phyloP scores from a whole-genome alignment of 2,329 filamentous ascomycete species.

The Didymella pomorum region DNA sequence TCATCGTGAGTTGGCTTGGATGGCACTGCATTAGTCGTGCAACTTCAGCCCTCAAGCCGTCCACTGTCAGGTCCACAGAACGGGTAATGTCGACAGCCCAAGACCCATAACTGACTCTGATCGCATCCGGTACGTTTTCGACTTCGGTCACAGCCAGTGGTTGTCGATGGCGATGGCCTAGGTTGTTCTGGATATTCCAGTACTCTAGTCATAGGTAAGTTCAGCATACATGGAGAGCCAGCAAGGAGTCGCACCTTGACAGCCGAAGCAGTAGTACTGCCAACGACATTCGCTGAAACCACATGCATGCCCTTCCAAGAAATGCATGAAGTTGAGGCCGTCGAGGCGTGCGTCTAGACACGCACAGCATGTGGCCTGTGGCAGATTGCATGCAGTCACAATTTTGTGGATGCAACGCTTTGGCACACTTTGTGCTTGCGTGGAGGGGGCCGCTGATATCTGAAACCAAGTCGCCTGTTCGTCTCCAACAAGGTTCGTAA shows the following conservation, averaged over 20 bases:
- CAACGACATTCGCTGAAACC: constrained; percentile 6
- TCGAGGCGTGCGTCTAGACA: constrained; percentile 21
- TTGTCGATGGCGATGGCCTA: neutral
- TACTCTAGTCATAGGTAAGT: neutral
- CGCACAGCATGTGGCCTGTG: constrained; percentile 23
- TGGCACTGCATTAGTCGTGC: constrained; percentile 26
- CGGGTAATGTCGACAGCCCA: constrained; percentile 11
- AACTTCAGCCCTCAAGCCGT: constrained; percentile 18
- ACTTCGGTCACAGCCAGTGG: constrained; percentile 2
- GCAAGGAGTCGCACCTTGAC: constrained; percentile 11
- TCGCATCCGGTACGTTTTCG: neutral
- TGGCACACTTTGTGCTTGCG: constrained; percentile 6
- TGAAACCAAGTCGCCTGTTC: neutral
- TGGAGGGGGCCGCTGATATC: neutral
- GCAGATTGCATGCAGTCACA: constrained; percentile 19
- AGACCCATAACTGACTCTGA: constrained; percentile 1
- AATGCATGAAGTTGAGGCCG: constrained; percentile 8
- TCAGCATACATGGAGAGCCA: neutral
- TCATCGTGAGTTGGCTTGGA: constrained; percentile 12
- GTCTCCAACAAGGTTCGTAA: neutral
- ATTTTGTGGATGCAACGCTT: constrained; percentile 25
- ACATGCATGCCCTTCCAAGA: constrained; percentile 10
- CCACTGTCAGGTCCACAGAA: constrained; percentile 19
- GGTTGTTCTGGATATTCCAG: neutral
- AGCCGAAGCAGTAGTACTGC: constrained; percentile 16